Evolutionary conservation across 768 basidiomycete genomes (phyloP).

Genomic region (Baorangia bicolor): DNA sequence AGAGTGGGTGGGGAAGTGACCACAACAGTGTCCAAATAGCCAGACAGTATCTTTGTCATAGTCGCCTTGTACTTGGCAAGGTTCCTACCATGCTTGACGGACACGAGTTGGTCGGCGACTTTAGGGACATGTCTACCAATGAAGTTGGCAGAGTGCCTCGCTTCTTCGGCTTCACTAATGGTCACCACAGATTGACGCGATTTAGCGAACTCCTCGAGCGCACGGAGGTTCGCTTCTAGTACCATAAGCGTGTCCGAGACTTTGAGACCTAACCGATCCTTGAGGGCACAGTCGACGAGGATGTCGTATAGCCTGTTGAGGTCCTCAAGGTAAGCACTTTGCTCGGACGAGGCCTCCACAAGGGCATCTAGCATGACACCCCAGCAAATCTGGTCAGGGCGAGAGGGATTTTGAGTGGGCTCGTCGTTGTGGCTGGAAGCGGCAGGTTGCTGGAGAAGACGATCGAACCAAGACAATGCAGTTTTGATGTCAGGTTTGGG

Average conservation of each 20-base stretch:
- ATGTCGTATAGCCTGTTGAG: slow-evolving; percentile 54
- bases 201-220: slow-evolving; percentile 24
- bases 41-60: slow-evolving; percentile 15
- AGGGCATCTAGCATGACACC: slow-evolving; percentile 56
- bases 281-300: slow-evolving; percentile 35
- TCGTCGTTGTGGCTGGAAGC: slow-evolving; percentile 39
- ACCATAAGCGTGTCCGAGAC: slow-evolving; percentile 42
- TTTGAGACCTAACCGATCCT: slow-evolving; percentile 37
- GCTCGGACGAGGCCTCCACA: slow-evolving; percentile 32
- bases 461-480: slow-evolving; percentile 71
- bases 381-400: slow-evolving; percentile 60
- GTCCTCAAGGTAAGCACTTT: slow-evolving; percentile 45
- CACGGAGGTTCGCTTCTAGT: slow-evolving; percentile 41
- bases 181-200: background rate
- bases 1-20: background rate
- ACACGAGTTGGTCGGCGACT: slow-evolving; percentile 2
- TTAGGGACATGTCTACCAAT: slow-evolving; percentile 20
- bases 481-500: slow-evolving; percentile 49
- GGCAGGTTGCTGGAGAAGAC: slow-evolving; percentile 49
- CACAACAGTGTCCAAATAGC: slow-evolving; percentile 16
- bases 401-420: slow-evolving; percentile 42
- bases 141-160: slow-evolving; percentile 23
- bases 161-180: slow-evolving; percentile 4
- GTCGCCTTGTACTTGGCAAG: slow-evolving; percentile 17
- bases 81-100: slow-evolving; percentile 13